Percentiles rank a stretch among this genome's conserved stretches.
These are phyloP conservation scores for Leishmania arabica DNA, from an alignment of 208 protist genomes.

Conservation along the genomic window DNA sequence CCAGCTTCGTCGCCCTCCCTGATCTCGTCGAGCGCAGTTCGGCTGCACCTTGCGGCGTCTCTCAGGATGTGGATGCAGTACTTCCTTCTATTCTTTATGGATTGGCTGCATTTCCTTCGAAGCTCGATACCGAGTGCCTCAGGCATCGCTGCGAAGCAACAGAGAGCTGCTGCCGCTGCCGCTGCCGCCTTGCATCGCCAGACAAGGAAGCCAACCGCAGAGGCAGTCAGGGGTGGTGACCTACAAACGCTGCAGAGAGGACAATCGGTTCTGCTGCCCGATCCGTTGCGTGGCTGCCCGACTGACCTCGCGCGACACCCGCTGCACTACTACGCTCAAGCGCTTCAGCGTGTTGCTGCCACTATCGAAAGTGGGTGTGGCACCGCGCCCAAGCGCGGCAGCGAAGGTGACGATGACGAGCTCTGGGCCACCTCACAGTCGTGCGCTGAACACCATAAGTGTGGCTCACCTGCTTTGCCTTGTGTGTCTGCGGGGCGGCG, in stretches of 20 bases:
- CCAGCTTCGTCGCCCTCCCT: neutral
- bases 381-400: neutral
- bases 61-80: conserved; percentile 14
- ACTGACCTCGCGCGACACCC: neutral
- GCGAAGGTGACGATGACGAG: neutral
- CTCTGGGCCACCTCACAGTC: neutral
- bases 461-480: neutral
- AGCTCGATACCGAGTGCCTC: neutral
- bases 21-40: neutral
- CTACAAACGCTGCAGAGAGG: neutral
- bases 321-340: conserved; percentile 14
- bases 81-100: conserved; percentile 18
- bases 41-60: neutral
- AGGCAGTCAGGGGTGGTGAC: neutral
- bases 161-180: neutral
- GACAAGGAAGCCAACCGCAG: neutral
- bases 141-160: neutral
- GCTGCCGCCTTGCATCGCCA: neutral
- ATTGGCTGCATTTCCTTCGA: conserved; percentile 12
- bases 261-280: neutral
- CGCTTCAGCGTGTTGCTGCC: neutral
- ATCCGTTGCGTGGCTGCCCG: neutral
- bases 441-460: neutral
- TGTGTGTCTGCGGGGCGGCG: neutral
- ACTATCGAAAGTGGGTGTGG: neutral